Evolutionary conservation across 306 rosid species (phyloP).

Genomic region (Acacia melanoxylon): DNA sequence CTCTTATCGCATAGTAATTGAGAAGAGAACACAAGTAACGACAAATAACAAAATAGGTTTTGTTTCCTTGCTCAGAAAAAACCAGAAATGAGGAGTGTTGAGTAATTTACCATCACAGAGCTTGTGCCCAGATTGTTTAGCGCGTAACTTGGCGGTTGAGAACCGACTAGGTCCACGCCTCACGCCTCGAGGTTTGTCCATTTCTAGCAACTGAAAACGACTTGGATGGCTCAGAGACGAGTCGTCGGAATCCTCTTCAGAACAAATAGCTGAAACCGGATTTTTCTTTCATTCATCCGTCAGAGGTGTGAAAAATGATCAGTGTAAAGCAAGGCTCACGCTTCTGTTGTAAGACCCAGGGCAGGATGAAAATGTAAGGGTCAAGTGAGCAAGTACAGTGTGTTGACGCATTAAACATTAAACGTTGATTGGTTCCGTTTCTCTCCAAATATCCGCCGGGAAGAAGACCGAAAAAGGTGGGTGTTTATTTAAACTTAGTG

Average conservation of each 20-base stretch:
- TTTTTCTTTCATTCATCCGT: background rate
- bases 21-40: conserved; percentile 41
- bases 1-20: conserved; percentile 35
- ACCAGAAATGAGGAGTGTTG: conserved; percentile 17
- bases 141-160: conserved; percentile 36
- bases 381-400: background rate
- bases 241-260: background rate
- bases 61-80: conserved; percentile 40
- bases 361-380: conserved; percentile 14
- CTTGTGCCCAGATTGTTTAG: conserved; percentile 45
- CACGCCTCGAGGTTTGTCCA: conserved; percentile 58
- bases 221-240: conserved; percentile 29
- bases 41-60: conserved; percentile 43
- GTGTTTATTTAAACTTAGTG: conserved; percentile 11
- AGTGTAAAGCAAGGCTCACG: background rate
- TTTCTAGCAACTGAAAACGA: conserved; percentile 34
- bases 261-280: conserved; percentile 24
- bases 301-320: background rate
- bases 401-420: background rate
- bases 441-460: conserved; percentile 43
- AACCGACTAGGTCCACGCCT: conserved; percentile 59
- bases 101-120: conserved; percentile 51
- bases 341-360: background rate
- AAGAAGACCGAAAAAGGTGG: conserved; percentile 34
- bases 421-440: background rate